These are phyloP conservation scores for Dipteronia sinensis DNA, from an alignment of 345 rosid species.

Conservation along the genomic window DNA sequence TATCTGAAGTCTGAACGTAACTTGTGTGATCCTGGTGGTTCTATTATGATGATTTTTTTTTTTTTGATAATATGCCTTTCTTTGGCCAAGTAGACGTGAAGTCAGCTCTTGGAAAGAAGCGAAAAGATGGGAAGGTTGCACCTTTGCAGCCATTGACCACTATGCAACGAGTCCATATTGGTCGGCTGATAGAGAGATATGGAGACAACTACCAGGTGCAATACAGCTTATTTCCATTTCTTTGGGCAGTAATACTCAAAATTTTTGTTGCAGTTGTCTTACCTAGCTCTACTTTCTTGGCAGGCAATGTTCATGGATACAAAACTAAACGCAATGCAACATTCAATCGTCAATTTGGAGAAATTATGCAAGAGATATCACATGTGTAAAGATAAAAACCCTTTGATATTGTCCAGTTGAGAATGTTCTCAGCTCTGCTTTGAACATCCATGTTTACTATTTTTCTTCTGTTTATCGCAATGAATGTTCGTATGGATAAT, in stretches of 20 bases:
- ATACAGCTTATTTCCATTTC: background rate
- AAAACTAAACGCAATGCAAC: constrained; percentile 88
- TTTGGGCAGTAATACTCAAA: too few species aligned
- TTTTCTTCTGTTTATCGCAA: background rate
- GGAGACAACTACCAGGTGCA: constrained; percentile 79
- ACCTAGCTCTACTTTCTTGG: constrained; percentile 13
- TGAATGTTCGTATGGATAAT: background rate
- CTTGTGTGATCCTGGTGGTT: background rate
- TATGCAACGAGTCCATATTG: constrained; percentile 64
- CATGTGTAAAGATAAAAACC: constrained; percentile 57
- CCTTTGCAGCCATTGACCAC: constrained; percentile 77
- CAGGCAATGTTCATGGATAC: constrained; percentile 90
- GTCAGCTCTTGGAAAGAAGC: constrained; percentile 83
- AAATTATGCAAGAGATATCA: constrained; percentile 72
- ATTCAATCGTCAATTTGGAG: constrained; percentile 62
- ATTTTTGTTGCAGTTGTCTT: constrained; percentile 6
- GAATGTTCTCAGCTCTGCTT: constrained; percentile 8
- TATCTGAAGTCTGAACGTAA: background rate
- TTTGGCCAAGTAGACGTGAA: constrained; percentile 61
- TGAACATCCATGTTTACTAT: background rate
- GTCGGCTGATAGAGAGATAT: constrained; percentile 67
- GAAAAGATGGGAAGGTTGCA: constrained; percentile 82
- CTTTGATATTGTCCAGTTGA: constrained; percentile 51
- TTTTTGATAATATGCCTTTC: background rate
- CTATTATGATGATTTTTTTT: background rate